Evolutionary conservation across 208 protist species (phyloP), one percentile per base, ranked within the genome.

Genomic region (Leishmania lainsoni): DNA sequence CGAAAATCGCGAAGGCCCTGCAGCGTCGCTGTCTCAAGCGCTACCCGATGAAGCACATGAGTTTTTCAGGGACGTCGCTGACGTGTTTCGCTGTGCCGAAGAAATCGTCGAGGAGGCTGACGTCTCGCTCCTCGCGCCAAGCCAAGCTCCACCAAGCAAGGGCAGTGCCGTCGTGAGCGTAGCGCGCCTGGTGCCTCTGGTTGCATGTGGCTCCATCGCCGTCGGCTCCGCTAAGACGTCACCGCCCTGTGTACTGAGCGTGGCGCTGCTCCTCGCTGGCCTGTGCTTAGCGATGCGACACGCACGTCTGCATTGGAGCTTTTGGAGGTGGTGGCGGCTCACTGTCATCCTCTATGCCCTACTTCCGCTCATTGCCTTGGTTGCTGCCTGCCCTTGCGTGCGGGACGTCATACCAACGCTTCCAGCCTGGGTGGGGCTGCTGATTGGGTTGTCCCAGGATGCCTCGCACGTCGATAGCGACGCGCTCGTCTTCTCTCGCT

Each of bases 291-390:
- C 69, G 52, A 56, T 78, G 52, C 49, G 56, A 20, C 79, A 83
- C 51, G 42, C 52, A 0, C 63, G 29, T 6, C 42, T 84, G 75
- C 84, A 87, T 54, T 81, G 80, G 76, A 74, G 29, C 48, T 87
- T 84, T 61, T 85, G 73, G 65, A 58, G 54, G 29, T 81, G 82
- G 81, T 89, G 86, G 86, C 42, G 80, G 6, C 35, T 72, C 49
- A 29, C 83, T 42, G 32, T 79, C 0, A 32, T 42, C 17, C 16
- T 73, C 17, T 87, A 79, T 65, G 63, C 77, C 1, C 74, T 59
- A 12, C 45, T 84, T 26, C 83, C 83, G 9, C 58, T 89, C 2
- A 12, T 76, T 6, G 79, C 80, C 32, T 59, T 89, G 22, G 48
- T 81, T 2, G 61, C 73, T 10, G 61, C 54, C 42, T 70, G 51